Evolutionary conservation across 495 filamentous ascomycete species (phyloP).

Genomic region (Tuber umbilicatum): DNA sequence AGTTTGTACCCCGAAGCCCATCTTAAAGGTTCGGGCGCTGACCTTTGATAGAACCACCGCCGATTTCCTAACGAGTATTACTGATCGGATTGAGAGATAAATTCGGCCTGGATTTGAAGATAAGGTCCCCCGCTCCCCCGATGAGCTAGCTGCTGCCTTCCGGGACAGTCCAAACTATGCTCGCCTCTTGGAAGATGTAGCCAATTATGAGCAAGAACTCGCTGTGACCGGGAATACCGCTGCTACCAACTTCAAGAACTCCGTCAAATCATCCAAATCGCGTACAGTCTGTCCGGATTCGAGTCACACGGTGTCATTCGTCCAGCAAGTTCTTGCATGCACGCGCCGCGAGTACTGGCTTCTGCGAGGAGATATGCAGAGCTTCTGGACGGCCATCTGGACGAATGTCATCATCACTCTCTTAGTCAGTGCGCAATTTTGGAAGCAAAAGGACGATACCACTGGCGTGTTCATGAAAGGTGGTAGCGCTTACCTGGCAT

Average conservation of each 20-base stretch:
- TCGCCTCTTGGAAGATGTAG: constrained; percentile 49
- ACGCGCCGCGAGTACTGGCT: constrained; percentile 68
- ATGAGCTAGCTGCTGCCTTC: constrained; percentile 58
- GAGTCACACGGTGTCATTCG: constrained; percentile 63
- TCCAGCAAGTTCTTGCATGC: constrained; percentile 62
- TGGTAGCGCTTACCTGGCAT: constrained; percentile 65
- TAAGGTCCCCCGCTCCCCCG: constrained; percentile 59
- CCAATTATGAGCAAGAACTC: constrained; percentile 54
- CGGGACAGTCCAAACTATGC: constrained; percentile 42
- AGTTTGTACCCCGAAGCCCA: constrained; percentile 45
- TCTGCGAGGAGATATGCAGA: constrained; percentile 61
- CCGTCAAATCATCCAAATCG: constrained; percentile 59
- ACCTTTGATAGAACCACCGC: constrained; percentile 54
- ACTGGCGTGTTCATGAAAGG: constrained; percentile 62
- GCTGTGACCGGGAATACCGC: constrained; percentile 56
- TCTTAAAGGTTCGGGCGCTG: constrained; percentile 37
- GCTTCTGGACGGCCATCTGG: constrained; percentile 67
- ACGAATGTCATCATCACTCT: constrained; percentile 64
- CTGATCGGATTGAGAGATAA: constrained; percentile 56
- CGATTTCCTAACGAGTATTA: constrained; percentile 63
- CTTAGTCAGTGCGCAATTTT: constrained; percentile 66
- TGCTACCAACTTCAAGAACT: constrained; percentile 60
- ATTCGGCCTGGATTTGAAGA: constrained; percentile 54
- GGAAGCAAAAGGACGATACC: constrained; percentile 57
- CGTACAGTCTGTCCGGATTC: constrained; percentile 37